Percentiles rank a stretch among this genome's conserved stretches.
Conservation (phyloP, 257 asterid genomes). For the Solanum pimpinellifolium region DNA sequence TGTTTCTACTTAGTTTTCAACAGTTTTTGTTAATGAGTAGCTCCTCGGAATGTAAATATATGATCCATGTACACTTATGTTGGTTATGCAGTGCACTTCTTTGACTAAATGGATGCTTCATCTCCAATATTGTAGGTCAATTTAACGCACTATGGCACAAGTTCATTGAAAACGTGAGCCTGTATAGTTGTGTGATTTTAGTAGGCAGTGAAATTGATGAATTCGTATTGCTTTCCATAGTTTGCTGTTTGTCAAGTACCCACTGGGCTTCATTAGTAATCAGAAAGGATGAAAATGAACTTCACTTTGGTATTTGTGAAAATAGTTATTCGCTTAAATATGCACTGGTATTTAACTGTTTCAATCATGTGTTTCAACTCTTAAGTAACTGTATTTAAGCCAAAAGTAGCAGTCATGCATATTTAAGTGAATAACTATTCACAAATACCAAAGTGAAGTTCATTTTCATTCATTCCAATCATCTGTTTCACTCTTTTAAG, state of each 20-base stretch:
- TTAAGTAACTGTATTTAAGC: not conserved
- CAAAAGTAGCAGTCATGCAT: not conserved
- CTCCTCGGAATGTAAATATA: not conserved
- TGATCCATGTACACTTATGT: not conserved
- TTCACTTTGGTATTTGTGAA: not conserved
- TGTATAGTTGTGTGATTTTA: not conserved
- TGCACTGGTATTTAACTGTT: not conserved
- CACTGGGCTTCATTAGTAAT: not conserved
- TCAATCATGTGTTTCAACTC: not conserved
- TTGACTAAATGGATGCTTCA: not conserved
- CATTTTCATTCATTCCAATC: too few species aligned
- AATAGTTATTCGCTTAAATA: not conserved
- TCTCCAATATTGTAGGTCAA: not conserved
- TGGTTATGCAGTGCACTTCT: not conserved
- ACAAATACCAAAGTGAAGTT: too few species aligned
- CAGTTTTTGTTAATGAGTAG: not conserved
- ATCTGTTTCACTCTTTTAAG: not conserved
- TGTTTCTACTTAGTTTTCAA: not conserved
- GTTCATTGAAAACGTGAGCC: not conserved
- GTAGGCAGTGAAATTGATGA: not conserved
- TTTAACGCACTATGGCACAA: not conserved
- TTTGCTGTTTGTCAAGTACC: not conserved
- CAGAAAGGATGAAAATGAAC: not conserved
- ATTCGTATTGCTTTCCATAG: not conserved
- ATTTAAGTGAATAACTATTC: too few species aligned